A percentile compares a stretch with the other conserved stretches of the same genome.
Conservation (phyloP, 1,284 basidiomycete species). For the Naganishia sp. region DNA sequence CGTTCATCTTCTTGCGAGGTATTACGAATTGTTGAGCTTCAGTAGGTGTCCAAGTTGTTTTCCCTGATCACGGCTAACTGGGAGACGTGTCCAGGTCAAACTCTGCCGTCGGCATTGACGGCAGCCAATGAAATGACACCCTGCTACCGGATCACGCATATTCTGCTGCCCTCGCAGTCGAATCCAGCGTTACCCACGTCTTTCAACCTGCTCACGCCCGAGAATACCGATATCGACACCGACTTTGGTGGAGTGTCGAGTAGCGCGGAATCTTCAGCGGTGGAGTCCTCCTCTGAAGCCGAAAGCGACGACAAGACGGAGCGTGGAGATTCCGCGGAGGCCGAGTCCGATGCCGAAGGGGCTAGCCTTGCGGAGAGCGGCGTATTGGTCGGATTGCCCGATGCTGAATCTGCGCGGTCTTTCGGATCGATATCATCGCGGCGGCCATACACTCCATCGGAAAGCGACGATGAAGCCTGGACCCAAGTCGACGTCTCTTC, state of each 20-base stretch:
- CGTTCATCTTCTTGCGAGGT: slow-evolving; percentile 49
- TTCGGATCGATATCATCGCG: background rate
- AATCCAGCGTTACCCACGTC: slow-evolving; percentile 36
- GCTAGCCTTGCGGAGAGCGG: slow-evolving; percentile 17
- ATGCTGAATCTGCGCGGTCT: slow-evolving; percentile 1
- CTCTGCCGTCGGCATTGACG: slow-evolving; percentile 20
- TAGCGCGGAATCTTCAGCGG: slow-evolving; percentile 11
- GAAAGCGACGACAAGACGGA: slow-evolving; percentile 37
- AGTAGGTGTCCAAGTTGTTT: slow-evolving; percentile 40
- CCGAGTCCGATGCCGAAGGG: slow-evolving; percentile 20
- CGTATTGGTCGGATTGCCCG: slow-evolving; percentile 9
- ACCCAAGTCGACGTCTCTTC: slow-evolving; percentile 13
- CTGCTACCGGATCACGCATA: slow-evolving; percentile 47
- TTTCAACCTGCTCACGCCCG: slow-evolving; percentile 44
- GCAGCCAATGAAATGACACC: slow-evolving; percentile 37
- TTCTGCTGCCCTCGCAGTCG: slow-evolving; percentile 42
- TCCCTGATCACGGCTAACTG: slow-evolving; percentile 12
- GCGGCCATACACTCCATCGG: slow-evolving; percentile 3
- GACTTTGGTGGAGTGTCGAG: slow-evolving; percentile 34
- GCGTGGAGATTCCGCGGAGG: slow-evolving; percentile 19
- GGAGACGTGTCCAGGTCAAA: slow-evolving; percentile 24
- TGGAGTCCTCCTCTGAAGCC: slow-evolving; percentile 7
- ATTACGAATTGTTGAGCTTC: slow-evolving; percentile 52
- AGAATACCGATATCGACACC: slow-evolving; percentile 40
- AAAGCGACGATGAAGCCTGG: slow-evolving; percentile 21